Percentiles rank a stretch among this genome's conserved stretches.
These are phyloP conservation scores for Aureobasidium musti DNA, from an alignment of 2,329 filamentous ascomycete species.

Conservation along the genomic window DNA sequence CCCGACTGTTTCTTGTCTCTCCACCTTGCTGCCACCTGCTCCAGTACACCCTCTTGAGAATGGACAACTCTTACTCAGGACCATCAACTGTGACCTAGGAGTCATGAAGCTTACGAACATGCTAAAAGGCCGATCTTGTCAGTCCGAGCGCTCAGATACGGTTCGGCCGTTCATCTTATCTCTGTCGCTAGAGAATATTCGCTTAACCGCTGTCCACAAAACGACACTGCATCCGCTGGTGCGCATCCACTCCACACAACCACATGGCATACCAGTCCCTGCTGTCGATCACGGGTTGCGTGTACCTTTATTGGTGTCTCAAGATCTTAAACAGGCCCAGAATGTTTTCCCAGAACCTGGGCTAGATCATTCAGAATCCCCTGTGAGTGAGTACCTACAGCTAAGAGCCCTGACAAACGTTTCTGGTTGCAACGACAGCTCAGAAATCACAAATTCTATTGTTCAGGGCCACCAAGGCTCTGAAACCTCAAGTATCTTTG, in stretches of 20 bases:
- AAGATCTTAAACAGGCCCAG: constrained; percentile 3
- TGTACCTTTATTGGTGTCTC: constrained; percentile 22
- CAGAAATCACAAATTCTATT: background rate
- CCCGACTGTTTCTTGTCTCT: background rate
- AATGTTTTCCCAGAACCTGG: background rate
- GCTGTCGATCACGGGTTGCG: background rate
- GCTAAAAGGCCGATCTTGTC: background rate
- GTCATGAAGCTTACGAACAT: background rate
- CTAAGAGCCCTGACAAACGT: background rate
- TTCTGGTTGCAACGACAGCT: background rate
- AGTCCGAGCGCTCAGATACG: background rate
- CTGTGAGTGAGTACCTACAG: background rate
- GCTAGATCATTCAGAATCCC: background rate
- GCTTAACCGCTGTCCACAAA: background rate
- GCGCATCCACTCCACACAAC: background rate
- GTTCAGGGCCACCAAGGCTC: background rate
- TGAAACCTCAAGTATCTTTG: background rate
- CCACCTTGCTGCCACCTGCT: background rate
- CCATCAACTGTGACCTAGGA: background rate
- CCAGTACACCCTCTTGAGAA: too few relatives aligned
- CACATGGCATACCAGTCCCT: constrained; percentile 17
- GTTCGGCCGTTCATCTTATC: constrained; percentile 1
- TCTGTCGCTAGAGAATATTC: background rate
- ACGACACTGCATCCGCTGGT: constrained; percentile 13
- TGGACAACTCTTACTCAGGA: background rate